Percentiles rank a stretch among this genome's conserved stretches.
phyloP scores from a whole-genome alignment of 345 rosid genomes.

The Limnanthes douglasii region DNA sequence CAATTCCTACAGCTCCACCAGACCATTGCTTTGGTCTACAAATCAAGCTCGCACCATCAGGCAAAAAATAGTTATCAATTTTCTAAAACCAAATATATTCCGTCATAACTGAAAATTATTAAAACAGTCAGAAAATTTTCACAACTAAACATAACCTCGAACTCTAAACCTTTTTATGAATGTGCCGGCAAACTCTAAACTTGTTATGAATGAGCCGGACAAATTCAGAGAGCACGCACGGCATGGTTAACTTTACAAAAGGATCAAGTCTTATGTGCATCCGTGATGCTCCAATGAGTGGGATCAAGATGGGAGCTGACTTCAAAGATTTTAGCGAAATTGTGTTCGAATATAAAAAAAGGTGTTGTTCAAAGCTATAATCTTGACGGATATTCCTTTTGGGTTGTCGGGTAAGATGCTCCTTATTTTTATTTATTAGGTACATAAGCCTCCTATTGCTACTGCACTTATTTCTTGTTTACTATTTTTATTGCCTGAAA shows the following conservation, averaged over 20 bases:
- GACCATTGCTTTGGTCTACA: slow-evolving; percentile 52
- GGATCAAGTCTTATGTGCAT: slow-evolving; percentile 41
- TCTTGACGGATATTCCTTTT: slow-evolving; percentile 61
- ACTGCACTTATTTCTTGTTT: no score
- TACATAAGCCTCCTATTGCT: no score
- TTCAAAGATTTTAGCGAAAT: slow-evolving; percentile 51
- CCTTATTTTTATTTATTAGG: no score
- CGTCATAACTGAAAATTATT: slow-evolving; percentile 88
- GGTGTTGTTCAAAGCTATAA: slow-evolving; percentile 73
- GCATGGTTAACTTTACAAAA: slow-evolving; percentile 70
- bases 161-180: slow-evolving; percentile 64
- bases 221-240: no score
- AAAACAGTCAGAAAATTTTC: slow-evolving; percentile 43
- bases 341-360: slow-evolving; percentile 62
- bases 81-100: slow-evolving; percentile 74
- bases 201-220: no score
- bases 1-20: slow-evolving; percentile 31
- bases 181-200: slow-evolving; percentile 49
- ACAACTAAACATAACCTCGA: slow-evolving; percentile 58
- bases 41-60: slow-evolving; percentile 80
- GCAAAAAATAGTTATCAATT: no score
- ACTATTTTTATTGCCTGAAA: no score
- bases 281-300: slow-evolving; percentile 25
- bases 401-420: slow-evolving; percentile 93
- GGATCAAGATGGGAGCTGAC: slow-evolving; percentile 57